Conservation (phyloP, 345 rosid species). For the Erucastrum elatum region DNA sequence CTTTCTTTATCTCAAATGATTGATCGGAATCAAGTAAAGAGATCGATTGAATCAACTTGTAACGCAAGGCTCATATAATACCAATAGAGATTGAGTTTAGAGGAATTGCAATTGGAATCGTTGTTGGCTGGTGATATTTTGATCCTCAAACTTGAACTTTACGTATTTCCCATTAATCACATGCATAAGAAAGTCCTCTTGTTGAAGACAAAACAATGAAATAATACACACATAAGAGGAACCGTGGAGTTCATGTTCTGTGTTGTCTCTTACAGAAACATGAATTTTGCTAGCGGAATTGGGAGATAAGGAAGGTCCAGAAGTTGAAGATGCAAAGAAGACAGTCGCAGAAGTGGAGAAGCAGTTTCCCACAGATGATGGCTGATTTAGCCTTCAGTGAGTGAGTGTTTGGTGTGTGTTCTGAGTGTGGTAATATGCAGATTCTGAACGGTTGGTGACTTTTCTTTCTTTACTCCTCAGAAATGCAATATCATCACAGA, state of each 20-base stretch:
- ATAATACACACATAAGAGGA: neutral
- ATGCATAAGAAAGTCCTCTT: neutral
- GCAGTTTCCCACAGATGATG: conserved; percentile 57
- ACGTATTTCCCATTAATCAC: neutral
- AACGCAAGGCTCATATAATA: neutral
- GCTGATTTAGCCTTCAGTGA: conserved; percentile 27
- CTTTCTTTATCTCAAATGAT: neutral
- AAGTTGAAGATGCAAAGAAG: conserved; percentile 66
- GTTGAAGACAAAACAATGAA: neutral
- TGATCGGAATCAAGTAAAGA: neutral
- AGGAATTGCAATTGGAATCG: neutral
- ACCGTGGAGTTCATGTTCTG: neutral
- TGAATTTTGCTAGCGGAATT: conserved; percentile 50
- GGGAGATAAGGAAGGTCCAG: conserved; percentile 60
- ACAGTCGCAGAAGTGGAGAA: conserved; percentile 58
- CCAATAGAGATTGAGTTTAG: neutral
- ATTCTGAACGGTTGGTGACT: conserved; percentile 12
- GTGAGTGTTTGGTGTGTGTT: conserved; percentile 6
- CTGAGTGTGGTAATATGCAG: neutral
- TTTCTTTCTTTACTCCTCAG: neutral
- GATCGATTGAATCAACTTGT: neutral
- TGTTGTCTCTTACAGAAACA: neutral
- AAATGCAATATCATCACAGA: neutral
- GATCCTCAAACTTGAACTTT: neutral
- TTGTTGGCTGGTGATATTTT: neutral